phyloP scores from a whole-genome alignment of 768 basidiomycete genomes.

The Phylloporus rhodoxanthus region DNA sequence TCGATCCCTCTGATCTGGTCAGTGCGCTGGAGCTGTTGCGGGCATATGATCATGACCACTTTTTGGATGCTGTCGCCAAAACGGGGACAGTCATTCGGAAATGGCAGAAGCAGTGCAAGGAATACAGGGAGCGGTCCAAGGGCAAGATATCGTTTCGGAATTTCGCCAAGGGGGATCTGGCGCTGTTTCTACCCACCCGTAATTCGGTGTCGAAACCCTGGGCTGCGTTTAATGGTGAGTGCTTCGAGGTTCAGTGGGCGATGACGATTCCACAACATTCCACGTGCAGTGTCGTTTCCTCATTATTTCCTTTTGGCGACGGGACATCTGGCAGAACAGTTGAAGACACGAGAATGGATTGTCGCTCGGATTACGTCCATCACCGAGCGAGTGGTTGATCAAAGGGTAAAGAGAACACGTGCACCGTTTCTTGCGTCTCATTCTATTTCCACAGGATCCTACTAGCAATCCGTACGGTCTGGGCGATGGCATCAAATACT shows the following conservation, averaged over 20 bases:
- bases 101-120: constrained; percentile 97
- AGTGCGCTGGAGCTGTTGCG: constrained; percentile 64
- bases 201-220: constrained; percentile 92
- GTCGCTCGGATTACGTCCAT: constrained; percentile 89
- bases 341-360: constrained; percentile 91
- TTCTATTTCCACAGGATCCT: constrained; percentile 50
- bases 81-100: constrained; percentile 85
- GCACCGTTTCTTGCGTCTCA: neutral
- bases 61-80: constrained; percentile 76
- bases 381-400: constrained; percentile 77
- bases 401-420: constrained; percentile 42
- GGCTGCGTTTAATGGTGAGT: constrained; percentile 96
- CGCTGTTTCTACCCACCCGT: constrained; percentile 90
- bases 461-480: constrained; percentile 85
- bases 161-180: constrained; percentile 92
- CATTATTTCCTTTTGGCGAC: constrained; percentile 94
- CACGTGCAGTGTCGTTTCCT: constrained; percentile 76
- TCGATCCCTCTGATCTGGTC: constrained; percentile 72
- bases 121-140: constrained; percentile 91
- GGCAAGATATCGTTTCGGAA: constrained; percentile 96
- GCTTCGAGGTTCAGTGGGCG: neutral
- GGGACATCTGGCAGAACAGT: constrained; percentile 79
- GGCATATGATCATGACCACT: constrained; percentile 78
- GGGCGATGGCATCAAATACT: constrained; percentile 85
- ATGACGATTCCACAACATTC: neutral